phyloP scores from a whole-genome alignment of 2,329 filamentous ascomycete species.

The Cladobotryum mycophilum region DNA sequence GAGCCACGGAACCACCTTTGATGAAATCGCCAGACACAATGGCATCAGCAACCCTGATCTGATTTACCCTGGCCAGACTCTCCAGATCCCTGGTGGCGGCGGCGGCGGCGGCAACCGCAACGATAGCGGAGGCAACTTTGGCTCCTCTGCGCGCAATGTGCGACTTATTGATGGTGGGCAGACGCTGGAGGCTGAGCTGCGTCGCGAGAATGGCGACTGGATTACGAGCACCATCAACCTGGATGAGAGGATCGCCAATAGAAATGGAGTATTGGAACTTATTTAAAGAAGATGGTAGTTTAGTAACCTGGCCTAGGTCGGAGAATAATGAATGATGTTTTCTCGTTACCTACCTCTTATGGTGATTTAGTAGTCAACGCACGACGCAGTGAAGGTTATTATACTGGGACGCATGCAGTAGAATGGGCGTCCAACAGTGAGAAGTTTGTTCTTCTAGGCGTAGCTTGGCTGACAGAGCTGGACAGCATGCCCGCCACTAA shows the following conservation, averaged over 20 bases:
- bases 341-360: too few relatives aligned
- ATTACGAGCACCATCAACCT: slow-evolving; percentile 24
- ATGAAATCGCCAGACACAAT: slow-evolving; percentile 35
- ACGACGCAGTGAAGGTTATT: too few relatives aligned
- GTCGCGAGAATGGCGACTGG: slow-evolving; percentile 23
- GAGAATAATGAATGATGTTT: too few relatives aligned
- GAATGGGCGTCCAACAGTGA: too few relatives aligned
- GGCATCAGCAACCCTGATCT: slow-evolving; percentile 35
- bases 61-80: slow-evolving; percentile 37
- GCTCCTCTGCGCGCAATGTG: slow-evolving; percentile 28
- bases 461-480: too few relatives aligned
- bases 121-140: slow-evolving; percentile 24
- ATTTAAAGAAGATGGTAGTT: not conserved
- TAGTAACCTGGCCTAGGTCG: too few relatives aligned
- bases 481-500: too few relatives aligned
- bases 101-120: slow-evolving; percentile 16
- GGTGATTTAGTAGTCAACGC: too few relatives aligned
- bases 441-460: too few relatives aligned
- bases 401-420: too few relatives aligned
- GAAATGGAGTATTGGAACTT: slow-evolving; percentile 22
- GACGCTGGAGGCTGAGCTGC: slow-evolving; percentile 28
- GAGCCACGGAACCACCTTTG: slow-evolving; percentile 26
- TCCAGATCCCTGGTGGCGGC: slow-evolving; percentile 27
- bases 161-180: slow-evolving; percentile 31
- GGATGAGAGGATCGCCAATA: slow-evolving; percentile 30